Evolutionary conservation across 805 yeast species (phyloP).

Genomic region (Tetrapisispora arboricola): DNA sequence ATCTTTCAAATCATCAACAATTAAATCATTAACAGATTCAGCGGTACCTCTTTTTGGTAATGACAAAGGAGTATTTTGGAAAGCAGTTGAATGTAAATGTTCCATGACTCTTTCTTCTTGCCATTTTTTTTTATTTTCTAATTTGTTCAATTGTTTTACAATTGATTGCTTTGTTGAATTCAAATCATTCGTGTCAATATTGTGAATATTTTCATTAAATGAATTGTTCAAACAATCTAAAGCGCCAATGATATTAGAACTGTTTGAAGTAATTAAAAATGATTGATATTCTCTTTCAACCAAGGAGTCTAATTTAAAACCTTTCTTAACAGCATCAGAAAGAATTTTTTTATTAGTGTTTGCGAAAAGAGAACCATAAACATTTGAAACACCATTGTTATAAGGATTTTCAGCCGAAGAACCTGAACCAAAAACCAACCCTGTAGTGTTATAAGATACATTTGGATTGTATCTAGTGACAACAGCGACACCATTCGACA

Average conservation of each 20-base stretch:
- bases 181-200: slow-evolving; percentile 36
- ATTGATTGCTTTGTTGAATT: slow-evolving; percentile 38
- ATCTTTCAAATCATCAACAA: slow-evolving; percentile 44
- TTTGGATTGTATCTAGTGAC: slow-evolving; percentile 56
- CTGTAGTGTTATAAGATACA: slow-evolving; percentile 44
- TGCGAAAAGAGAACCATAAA: slow-evolving; percentile 44
- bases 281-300: slow-evolving; percentile 58
- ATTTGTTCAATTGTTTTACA: slow-evolving; percentile 37
- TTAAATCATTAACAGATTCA: slow-evolving; percentile 51
- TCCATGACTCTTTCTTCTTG: slow-evolving; percentile 48
- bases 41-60: slow-evolving; percentile 68
- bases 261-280: slow-evolving; percentile 43
- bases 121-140: slow-evolving; percentile 42
- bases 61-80: slow-evolving; percentile 75
- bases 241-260: slow-evolving; percentile 41
- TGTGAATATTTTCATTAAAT: slow-evolving; percentile 12
- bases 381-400: slow-evolving; percentile 71
- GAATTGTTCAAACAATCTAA: slow-evolving; percentile 39
- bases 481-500: slow-evolving; percentile 64
- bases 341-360: slow-evolving; percentile 20
- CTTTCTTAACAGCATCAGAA: slow-evolving; percentile 34
- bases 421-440: slow-evolving; percentile 68
- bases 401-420: slow-evolving; percentile 69
- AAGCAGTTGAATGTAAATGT: slow-evolving; percentile 75
- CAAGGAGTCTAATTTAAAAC: slow-evolving; percentile 45